Evolutionary conservation across 139 green algal species (phyloP).

Genomic region (Edaphochlamys debaryana): DNA sequence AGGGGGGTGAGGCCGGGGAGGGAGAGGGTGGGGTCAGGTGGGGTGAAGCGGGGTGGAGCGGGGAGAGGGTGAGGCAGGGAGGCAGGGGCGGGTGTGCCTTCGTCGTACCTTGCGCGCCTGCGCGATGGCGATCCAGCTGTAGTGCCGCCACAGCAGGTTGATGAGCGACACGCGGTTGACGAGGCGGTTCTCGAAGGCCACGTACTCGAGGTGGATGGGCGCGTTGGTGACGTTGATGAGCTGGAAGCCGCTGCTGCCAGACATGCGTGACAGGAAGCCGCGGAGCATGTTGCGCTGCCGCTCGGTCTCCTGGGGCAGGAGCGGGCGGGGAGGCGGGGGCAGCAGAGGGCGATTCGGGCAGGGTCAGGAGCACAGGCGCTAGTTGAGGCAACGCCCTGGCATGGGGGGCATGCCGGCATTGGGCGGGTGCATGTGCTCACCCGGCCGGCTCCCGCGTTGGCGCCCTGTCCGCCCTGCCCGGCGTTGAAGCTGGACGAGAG

Average conservation of each 20-base stretch:
- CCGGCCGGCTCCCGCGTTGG: neutral
- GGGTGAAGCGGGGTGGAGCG: no score
- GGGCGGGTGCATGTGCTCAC: no score
- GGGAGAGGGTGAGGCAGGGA: no score
- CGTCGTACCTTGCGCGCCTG: constrained; percentile 82
- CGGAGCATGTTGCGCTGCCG: constrained; percentile 53
- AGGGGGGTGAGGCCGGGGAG: no score
- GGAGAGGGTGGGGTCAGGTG: no score
- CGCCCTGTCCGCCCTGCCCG: neutral
- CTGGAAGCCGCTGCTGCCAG: constrained; percentile 79
- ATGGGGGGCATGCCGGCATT: no score
- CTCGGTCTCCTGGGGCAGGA: constrained; percentile 19
- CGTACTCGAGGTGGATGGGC: constrained; percentile 67
- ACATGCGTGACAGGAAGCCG: constrained; percentile 61
- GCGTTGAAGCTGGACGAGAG: constrained; percentile 71
- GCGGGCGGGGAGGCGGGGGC: neutral
- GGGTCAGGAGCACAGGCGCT: neutral
- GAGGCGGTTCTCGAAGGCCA: constrained; percentile 51
- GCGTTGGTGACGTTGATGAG: constrained; percentile 93
- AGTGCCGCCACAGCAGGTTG: constrained; percentile 75
- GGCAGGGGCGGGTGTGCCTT: no score
- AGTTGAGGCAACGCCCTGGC: no score
- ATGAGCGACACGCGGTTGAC: constrained; percentile 58
- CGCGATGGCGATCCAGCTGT: constrained; percentile 68
- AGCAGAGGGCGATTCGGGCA: neutral